Evolutionary conservation across 2,329 filamentous ascomycete genomes (phyloP), one percentile per base, ranked within the genome.

Genomic region (Colletotrichum sp.): DNA sequence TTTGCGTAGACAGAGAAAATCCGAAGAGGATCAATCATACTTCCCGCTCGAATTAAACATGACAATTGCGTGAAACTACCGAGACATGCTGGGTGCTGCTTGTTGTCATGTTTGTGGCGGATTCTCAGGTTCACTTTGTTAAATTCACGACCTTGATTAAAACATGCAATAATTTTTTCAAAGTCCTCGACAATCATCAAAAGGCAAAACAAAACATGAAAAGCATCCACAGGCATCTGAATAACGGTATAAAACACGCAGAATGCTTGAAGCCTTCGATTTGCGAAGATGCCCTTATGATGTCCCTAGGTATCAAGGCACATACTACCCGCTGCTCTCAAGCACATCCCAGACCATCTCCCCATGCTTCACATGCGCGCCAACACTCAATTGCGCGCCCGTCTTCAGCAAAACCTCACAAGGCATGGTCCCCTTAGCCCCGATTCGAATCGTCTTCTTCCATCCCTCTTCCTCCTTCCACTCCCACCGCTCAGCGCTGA

Each of bases 401-500:
- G 73, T 75, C 34, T 70, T 76, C 10, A 80, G 71, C 18, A 80
- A 64, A 60, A 77, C 78, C n/a, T 80, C 77, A 48, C 85, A 85
- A 6, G 87, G 85, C 74, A 88, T 62, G 12, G 66, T 78, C 1
- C 79, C 77, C 22, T 79, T 77, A 1, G 78, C 62, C 2, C 87
- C 87, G 48, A 86, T 79, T 25, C 79, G 81, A n/a, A 83, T 79
- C 15, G 81, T 80, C 76, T 80, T 82, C 78, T 71, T 81, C 87
- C 87, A 88, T 18, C 79, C 79, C 3, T 74, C 79, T 13, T 77
- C 64, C 34, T 74, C 77, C 22, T 52, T 77, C 81, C 85, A 90
- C 78, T 86, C 85, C 91, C 91, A 93, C 70, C 91, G 85, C 85
- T 93, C 92, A 2, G 88, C 84, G 25, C 86, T 84, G 13, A 90